Evolutionary conservation across 2,329 filamentous ascomycete genomes (phyloP).

Genomic region (Sporothrix mexicana): DNA sequence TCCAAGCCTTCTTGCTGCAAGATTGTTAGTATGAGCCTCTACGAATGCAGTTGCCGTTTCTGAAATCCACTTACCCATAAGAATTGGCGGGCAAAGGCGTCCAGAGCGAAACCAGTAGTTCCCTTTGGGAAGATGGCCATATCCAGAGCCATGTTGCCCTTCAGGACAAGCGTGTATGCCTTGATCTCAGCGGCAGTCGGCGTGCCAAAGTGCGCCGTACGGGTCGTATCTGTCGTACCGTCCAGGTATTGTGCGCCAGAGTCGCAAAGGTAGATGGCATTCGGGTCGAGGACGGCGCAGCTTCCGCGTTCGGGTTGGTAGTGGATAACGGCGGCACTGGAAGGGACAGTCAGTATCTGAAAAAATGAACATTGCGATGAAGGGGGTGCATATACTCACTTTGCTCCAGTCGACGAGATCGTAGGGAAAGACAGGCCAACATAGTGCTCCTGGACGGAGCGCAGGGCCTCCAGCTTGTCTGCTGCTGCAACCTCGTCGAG

Average conservation of each 20-base stretch:
- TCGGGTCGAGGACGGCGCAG: constrained; percentile 83
- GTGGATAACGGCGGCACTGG: constrained; percentile 91
- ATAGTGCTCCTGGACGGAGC: constrained; percentile 73
- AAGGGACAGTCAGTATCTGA: background rate
- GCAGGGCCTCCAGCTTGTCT: constrained; percentile 82
- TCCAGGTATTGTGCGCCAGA: constrained; percentile 96
- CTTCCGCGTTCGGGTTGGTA: constrained; percentile 86
- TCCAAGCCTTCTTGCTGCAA: constrained; percentile 77
- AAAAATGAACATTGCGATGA: background rate
- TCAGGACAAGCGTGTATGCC: constrained; percentile 91
- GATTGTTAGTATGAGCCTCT: background rate
- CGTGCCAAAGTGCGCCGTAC: constrained; percentile 88
- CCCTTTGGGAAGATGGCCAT: constrained; percentile 90
- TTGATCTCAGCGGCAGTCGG: constrained; percentile 84
- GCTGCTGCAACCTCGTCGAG: constrained; percentile 91
- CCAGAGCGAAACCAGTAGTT: constrained; percentile 90
- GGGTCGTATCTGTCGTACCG: constrained; percentile 93
- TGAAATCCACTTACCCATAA: constrained; percentile 73
- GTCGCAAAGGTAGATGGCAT: constrained; percentile 90
- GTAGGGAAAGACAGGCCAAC: constrained; percentile 93
- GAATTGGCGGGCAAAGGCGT: constrained; percentile 85
- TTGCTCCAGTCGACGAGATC: constrained; percentile 89
- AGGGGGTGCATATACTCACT: constrained; percentile 52
- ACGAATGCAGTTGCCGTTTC: background rate
- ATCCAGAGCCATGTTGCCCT: constrained; percentile 90